These are phyloP conservation scores for Dendrocalamus latiflorus DNA, from an alignment of 202 grass and related monocot species.

Conservation along the genomic window DNA sequence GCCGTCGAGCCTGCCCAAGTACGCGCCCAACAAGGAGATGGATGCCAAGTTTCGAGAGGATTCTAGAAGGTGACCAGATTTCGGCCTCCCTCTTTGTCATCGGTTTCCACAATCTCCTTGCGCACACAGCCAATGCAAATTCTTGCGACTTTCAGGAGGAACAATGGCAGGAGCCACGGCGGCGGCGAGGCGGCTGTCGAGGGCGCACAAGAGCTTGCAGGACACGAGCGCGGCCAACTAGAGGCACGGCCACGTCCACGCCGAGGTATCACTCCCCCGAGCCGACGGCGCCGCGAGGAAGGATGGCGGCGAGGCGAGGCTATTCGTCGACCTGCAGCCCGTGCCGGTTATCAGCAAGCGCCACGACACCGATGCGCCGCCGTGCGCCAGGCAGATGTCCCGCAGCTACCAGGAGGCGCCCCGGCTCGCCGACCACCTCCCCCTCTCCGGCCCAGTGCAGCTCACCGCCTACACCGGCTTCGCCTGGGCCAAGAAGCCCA, in stretches of 20 bases:
- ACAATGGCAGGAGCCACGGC: slow-evolving; percentile 21
- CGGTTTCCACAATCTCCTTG: background rate
- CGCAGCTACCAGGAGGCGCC: slow-evolving; percentile 35
- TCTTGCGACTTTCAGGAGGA: slow-evolving; percentile 36
- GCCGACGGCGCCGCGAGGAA: background rate
- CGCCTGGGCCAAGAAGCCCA: slow-evolving; percentile 66
- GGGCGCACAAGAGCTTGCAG: slow-evolving; percentile 38
- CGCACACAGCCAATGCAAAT: background rate
- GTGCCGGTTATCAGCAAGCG: slow-evolving; percentile 35
- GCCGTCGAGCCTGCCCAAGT: slow-evolving; percentile 67
- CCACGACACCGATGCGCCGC: slow-evolving; percentile 5
- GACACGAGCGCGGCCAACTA: slow-evolving; percentile 17
- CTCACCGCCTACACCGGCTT: slow-evolving; percentile 54
- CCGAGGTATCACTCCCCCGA: slow-evolving; percentile 40
- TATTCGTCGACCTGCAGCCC: slow-evolving; percentile 50
- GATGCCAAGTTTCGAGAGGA: slow-evolving; percentile 71
- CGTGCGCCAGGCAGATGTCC: slow-evolving; percentile 23
- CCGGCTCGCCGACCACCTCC: slow-evolving; percentile 4
- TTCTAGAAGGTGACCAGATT: slow-evolving; percentile 18
- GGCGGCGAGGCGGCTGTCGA: slow-evolving; percentile 42
- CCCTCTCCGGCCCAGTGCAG: slow-evolving; percentile 38
- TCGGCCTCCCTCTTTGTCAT: background rate
- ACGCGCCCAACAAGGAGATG: slow-evolving; percentile 92
- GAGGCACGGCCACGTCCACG: slow-evolving; percentile 16
- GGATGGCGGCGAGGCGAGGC: slow-evolving; percentile 16